Evolutionary conservation across 805 yeast genomes (phyloP), one percentile per base, ranked within the genome.

Genomic region (Candida multigemmis): DNA sequence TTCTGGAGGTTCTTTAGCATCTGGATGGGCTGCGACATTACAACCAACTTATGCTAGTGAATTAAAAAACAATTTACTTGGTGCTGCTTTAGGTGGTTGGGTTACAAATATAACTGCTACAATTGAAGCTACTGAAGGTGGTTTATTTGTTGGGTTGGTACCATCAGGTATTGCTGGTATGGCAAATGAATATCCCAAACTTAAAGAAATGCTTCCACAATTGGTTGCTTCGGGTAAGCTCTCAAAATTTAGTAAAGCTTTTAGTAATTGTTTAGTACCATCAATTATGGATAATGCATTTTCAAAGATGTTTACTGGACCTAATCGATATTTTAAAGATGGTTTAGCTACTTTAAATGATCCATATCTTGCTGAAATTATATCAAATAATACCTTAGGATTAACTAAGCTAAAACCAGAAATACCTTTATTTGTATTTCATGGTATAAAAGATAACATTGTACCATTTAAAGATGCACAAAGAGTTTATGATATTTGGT

Each of bases 31-130:
- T 6, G 47, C 53, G 2, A 44, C 46, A 6, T 31, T 52, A 14
- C 56, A 48, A 26, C 57, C 59, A 4, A 23, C 30, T 3, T 56
- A 56, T 27, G 60, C 60, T 5, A 54, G 56, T 3, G 61, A 56
- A 34, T 31, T 36, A 11, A 26, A 12, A 27, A 29, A 31, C 12
- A 42, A 22, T 22, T 42, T 32, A 3, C 28, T 40, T 14, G 63
- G 61, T 13, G 53, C 42, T 7, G 55, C 56, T 1, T 13, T 54
- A 10, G 62, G 62, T 10, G 62, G 62, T 8, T 41, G 48, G 35
- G 51, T 48, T 6, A 41, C 54, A 11, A 53, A 56, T 27, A 33
- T 56, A 5, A 50, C 54, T 7, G 41, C 36, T 7, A 40, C 52
- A 2, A 46, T 47, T 3, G 36, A 31, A 10, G 38, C 40, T 7